Percentiles rank a stretch among this genome's conserved stretches.
Conservation (phyloP, 768 basidiomycete genomes). For the Leccinum incarnatum region DNA sequence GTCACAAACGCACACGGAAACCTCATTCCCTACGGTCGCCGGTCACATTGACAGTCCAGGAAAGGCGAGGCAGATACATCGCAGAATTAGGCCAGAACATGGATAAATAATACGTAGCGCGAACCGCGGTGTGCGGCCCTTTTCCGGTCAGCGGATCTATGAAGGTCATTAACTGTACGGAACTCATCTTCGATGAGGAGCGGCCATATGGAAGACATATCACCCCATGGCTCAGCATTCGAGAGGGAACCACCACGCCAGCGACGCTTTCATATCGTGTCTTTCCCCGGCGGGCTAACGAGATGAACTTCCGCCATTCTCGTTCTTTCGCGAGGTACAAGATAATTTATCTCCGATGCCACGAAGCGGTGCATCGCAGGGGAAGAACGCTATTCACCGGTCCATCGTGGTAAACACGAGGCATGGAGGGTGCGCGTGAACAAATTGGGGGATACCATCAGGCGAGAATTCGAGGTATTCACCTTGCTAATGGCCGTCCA, state of each 20-base stretch:
- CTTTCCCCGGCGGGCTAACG: constrained; percentile 17
- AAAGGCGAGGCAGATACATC: constrained; percentile 36
- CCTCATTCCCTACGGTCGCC: constrained; percentile 36
- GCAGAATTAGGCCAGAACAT: constrained; percentile 18
- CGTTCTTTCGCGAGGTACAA: constrained; percentile 16
- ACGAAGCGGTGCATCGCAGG: constrained; percentile 27
- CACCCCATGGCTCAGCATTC: constrained; percentile 1
- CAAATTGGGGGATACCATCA: constrained; percentile 11
- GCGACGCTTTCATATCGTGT: constrained; percentile 1
- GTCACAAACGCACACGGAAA: constrained; percentile 38
- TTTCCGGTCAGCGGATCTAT: constrained; percentile 9
- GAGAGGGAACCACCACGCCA: constrained; percentile 1
- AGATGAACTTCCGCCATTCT: constrained; percentile 19
- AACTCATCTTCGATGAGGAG: constrained; percentile 6
- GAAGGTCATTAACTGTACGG: constrained; percentile 14
- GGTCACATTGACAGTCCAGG: constrained; percentile 32
- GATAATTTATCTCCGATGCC: constrained; percentile 30
- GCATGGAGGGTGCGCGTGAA: constrained; percentile 16
- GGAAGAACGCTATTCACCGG: constrained; percentile 18
- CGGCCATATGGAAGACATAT: background rate
- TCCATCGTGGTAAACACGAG: constrained; percentile 35
- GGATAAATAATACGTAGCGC: constrained; percentile 21
- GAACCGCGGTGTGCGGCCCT: constrained; percentile 11
- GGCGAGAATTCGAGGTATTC: constrained; percentile 10
- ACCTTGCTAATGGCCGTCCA: constrained; percentile 9